Evolutionary conservation across 2,329 filamentous ascomycete species (phyloP).

Genomic region (Stagonosporopsis cucurbitacearum): DNA sequence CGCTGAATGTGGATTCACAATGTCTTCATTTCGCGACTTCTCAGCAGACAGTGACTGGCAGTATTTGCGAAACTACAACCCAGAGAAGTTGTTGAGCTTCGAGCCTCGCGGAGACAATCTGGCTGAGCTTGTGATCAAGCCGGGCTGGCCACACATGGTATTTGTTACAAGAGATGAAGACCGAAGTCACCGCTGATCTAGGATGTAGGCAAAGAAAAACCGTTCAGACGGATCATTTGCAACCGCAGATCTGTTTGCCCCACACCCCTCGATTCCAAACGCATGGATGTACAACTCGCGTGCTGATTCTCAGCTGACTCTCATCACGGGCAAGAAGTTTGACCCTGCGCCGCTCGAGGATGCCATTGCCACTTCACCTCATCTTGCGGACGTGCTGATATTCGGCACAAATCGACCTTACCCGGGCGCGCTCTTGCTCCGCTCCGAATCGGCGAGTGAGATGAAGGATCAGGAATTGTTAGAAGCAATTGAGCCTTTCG

Average conservation of each 20-base stretch:
- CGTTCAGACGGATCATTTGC: slow-evolving; percentile 66
- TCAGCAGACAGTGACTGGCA: slow-evolving; percentile 64
- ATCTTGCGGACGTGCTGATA: slow-evolving; percentile 63
- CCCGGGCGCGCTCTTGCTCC: slow-evolving; percentile 64
- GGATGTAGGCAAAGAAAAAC: slow-evolving; percentile 59
- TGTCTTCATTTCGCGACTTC: slow-evolving; percentile 67
- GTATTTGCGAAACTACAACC: slow-evolving; percentile 59
- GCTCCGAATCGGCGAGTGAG: slow-evolving; percentile 37
- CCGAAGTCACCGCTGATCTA: neutral
- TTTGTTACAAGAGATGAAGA: neutral
- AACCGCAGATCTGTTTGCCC: slow-evolving; percentile 68
- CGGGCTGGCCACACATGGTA: slow-evolving; percentile 63
- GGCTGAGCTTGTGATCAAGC: slow-evolving; percentile 64
- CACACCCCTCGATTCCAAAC: slow-evolving; percentile 58
- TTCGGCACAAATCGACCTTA: slow-evolving; percentile 66
- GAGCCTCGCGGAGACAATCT: slow-evolving; percentile 47
- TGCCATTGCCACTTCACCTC: slow-evolving; percentile 54
- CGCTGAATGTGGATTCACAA: slow-evolving; percentile 69
- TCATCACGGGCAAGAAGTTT: slow-evolving; percentile 73
- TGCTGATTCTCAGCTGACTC: slow-evolving; percentile 66
- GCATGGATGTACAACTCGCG: slow-evolving; percentile 70
- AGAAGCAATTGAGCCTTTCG: slow-evolving; percentile 50
- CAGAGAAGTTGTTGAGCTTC: slow-evolving; percentile 56
- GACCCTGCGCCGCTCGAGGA: slow-evolving; percentile 68
- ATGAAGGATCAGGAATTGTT: slow-evolving; percentile 50